A percentile compares a stretch with the other conserved stretches of the same genome.
Conservation (phyloP, 192 early-diverging fungal species). For the Coemansia sp. region DNA sequence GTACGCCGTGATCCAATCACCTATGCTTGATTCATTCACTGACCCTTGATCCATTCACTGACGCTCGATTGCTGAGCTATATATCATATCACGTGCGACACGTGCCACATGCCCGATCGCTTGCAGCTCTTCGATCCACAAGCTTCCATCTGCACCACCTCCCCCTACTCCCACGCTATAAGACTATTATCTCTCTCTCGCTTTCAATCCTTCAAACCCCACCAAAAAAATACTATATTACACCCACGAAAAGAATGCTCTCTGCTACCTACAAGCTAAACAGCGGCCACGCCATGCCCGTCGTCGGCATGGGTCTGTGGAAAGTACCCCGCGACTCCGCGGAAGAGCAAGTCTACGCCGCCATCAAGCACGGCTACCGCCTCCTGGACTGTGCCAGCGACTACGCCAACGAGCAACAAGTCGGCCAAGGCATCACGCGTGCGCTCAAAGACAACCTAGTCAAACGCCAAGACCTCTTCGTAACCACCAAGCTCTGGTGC, state of each 20-base stretch:
- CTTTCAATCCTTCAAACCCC: too few relatives aligned
- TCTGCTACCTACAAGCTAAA: constrained; percentile 32
- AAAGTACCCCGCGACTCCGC: constrained; percentile 54
- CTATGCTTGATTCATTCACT: too few relatives aligned
- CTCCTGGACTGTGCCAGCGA: constrained; percentile 64
- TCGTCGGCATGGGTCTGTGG: constrained; percentile 63
- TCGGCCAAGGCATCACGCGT: constrained; percentile 67
- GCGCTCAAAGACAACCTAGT: constrained; percentile 52
- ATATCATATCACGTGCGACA: too few relatives aligned
- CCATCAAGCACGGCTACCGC: constrained; percentile 65
- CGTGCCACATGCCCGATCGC: background rate
- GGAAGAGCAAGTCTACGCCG: constrained; percentile 58
- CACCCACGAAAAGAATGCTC: background rate
- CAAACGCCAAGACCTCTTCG: constrained; percentile 61
- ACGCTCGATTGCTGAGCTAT: too few relatives aligned
- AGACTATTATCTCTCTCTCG: too few relatives aligned
- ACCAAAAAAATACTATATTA: too few relatives aligned
- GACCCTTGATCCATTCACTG: too few relatives aligned
- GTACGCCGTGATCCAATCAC: too few relatives aligned
- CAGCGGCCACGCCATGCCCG: constrained; percentile 61
- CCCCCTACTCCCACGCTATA: too few relatives aligned
- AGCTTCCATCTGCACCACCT: too few relatives aligned
- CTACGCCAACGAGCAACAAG: constrained; percentile 75
- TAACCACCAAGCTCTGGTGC: constrained; percentile 78
- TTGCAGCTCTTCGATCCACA: background rate